phyloP scores from a whole-genome alignment of 2,329 filamentous ascomycete species.

The Monosporascus sp. region DNA sequence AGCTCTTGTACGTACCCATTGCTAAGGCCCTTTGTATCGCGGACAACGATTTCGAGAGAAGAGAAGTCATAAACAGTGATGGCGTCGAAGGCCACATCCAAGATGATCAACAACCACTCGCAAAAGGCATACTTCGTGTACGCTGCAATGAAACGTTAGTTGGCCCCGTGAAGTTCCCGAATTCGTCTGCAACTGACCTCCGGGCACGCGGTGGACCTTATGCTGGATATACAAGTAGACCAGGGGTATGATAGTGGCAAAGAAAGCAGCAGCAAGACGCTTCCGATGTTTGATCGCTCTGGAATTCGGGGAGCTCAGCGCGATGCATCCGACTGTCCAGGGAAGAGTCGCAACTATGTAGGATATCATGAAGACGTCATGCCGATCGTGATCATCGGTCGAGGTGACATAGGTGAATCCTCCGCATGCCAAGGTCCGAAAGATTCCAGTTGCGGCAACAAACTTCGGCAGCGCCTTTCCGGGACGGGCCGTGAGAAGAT shows the following conservation, averaged over 20 bases:
- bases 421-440: conserved; percentile 89
- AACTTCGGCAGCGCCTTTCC: conserved; percentile 75
- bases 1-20: conserved; percentile 99
- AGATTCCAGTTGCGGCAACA: conserved; percentile 71
- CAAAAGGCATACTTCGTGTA: conserved; percentile 98
- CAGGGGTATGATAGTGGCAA: conserved; percentile 82
- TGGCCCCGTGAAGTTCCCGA: background rate
- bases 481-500: conserved; percentile 75
- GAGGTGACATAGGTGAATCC: conserved; percentile 99
- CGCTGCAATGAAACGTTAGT: conserved; percentile 47
- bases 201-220: conserved; percentile 89
- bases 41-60: conserved; percentile 80
- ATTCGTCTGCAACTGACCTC: conserved; percentile 59
- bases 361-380: conserved; percentile 99
- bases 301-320: conserved; percentile 79
- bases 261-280: conserved; percentile 76
- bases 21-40: conserved; percentile 82
- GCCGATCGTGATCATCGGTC: conserved; percentile 97
- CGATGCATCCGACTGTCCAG: conserved; percentile 89
- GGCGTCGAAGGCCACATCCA: conserved; percentile 94
- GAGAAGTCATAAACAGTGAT: conserved; percentile 90
- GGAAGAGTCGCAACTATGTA: conserved; percentile 92
- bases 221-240: conserved; percentile 98
- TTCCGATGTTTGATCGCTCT: conserved; percentile 85
- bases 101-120: conserved; percentile 91